Base-by-base conservation (phyloP, 805 yeast genomes). In the Candida namnaoensis region DNA sequence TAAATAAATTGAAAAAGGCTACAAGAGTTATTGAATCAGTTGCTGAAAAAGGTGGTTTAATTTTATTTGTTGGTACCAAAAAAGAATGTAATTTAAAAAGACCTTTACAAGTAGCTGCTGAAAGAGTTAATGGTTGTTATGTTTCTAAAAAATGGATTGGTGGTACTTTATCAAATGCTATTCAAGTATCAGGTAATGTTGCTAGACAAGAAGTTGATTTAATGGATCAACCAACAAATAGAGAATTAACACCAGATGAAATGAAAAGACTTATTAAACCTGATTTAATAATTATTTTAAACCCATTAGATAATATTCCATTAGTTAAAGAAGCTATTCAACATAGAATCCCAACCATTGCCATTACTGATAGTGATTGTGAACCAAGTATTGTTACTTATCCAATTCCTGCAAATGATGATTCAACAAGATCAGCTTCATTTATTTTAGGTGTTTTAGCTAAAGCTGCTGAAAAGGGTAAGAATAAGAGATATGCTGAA, bases 391-490 rank as follows among this genome's bases (percentile, higher is more conserved):
- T 83, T 51, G 85, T 91, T 41, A 88, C 96, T 2, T 93, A 93
- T 57, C 95, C 98, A 40, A 85, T 93, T 50, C 98, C 98, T 14
- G 95, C 95, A 47, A 93, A 93, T 59, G 98, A 93, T 60, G 97
- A 90, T 60, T 82, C 95, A 7, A 66, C 78, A 44, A 76, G 99
- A 61, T 76, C 95, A 7, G 78, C 83, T 9, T 82, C 86, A 48
- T 68, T 93, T 49, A 74, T 93, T 51, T 66, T 79, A 41, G 97
- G 98, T 44, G 80, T 90, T 15, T 70, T 93, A 46, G 80, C 93
- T 23, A 81, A 74, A 56, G 90, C 97, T 13, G 98, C 93, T 27
- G 80, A 83, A 58, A 72, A 70, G 39, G 99, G 99, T 35, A 69
- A 79, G 44, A 63, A 71, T 36, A 70, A 67, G 49, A 26, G 28